These are phyloP conservation scores for Amanita polypyramis DNA, from an alignment of 768 basidiomycete species.

Conservation along the genomic window DNA sequence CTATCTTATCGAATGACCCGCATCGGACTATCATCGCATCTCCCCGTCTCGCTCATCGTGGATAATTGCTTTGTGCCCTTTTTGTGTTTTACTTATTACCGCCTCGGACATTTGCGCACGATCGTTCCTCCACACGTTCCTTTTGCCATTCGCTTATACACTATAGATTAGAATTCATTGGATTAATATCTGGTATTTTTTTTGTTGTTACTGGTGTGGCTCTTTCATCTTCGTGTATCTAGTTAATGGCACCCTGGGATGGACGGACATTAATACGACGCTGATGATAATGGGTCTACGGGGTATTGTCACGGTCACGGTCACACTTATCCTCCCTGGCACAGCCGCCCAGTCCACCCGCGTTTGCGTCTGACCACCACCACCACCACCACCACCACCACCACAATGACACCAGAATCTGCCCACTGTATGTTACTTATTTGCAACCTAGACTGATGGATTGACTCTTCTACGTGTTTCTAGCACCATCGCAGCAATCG, in stretches of 20 bases:
- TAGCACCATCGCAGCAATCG: slow-evolving; percentile 12
- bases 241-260: no score
- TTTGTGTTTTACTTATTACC: background rate
- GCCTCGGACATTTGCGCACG: background rate
- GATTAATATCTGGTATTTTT: no score
- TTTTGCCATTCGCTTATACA: no score
- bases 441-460: background rate
- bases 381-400: background rate
- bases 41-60: background rate
- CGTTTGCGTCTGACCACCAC: background rate
- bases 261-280: no score
- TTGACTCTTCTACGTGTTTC: background rate
- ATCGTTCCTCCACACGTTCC: background rate
- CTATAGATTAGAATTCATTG: no score
- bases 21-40: no score
- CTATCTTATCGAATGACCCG: background rate
- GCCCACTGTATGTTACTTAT: background rate
- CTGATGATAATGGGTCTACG: no score
- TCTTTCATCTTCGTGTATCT: no score
- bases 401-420: background rate
- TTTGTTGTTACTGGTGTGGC: no score
- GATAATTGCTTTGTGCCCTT: no score
- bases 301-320: background rate
- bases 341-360: background rate
- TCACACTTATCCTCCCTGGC: background rate